Base-by-base conservation (phyloP, 2,329 filamentous ascomycete genomes). In the Colletotrichum falcatum region DNA sequence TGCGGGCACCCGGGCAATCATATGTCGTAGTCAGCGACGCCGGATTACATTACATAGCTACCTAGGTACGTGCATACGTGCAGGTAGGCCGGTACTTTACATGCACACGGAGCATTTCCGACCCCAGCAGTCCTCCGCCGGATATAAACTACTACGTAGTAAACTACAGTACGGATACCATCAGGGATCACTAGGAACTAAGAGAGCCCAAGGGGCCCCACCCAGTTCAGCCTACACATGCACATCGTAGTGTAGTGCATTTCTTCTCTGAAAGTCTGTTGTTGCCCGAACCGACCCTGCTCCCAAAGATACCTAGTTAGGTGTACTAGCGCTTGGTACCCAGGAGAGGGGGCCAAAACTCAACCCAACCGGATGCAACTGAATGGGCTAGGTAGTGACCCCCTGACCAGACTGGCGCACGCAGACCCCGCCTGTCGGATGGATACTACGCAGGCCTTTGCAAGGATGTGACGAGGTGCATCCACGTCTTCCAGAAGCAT, bases 401-500 rank as follows among this genome's bases (percentile, higher is more conserved):
- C n/a, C 16, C 20, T 26, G 16, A 11, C 7, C 18, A 33, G 18
- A 30, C 26, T 30, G n/a, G 18, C 35, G 33, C 54, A 56, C 35
- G 35, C 54, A n/a, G n/a, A 56, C 16, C 18, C 16, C 39, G 37
- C 55, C 18, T 59, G 55, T 59, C 37, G 37, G 55, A 44, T 44
- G 39, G 56, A 46, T 49, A 28, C 46, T 2, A 26, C 59, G 30
- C 59, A 61, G 53, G 66, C 33, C 18, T 55, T 23, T 37, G n/a
- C 58, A 16, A 49, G 61, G 64, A 49, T 61, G 55, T 42, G 39
- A 49, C 55, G 49, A 60, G 55, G 55, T 12, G 55, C 26, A 53
- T 42, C 67, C 67, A 70, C 58, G 51, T 55, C 67, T 70, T 70
- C 67, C 64, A 70, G 67, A 70, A 70, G 49, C 48, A 53, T 70